Evolutionary conservation across 2,329 filamentous ascomycete species (phyloP).

Genomic region (Didymella pomorum): DNA sequence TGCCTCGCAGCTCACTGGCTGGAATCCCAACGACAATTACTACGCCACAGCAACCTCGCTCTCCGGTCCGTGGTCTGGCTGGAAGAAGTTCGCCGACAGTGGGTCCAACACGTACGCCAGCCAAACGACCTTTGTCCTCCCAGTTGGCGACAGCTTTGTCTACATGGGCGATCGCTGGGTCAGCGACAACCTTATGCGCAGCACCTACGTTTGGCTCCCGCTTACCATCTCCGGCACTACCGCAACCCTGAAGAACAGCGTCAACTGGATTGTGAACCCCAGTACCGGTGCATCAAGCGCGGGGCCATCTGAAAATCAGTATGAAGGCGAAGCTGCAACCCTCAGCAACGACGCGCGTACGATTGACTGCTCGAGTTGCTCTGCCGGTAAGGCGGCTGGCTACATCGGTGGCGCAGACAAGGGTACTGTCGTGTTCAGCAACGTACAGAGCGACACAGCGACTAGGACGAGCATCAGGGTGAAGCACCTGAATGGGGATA

Average conservation of each 20-base stretch:
- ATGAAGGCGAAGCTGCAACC: slow-evolving; percentile 61
- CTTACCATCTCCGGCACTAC: slow-evolving; percentile 62
- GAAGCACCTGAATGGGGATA: slow-evolving; percentile 66
- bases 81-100: slow-evolving; percentile 65
- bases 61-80: slow-evolving; percentile 67
- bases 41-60: slow-evolving; percentile 67
- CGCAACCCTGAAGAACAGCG: slow-evolving; percentile 60
- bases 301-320: slow-evolving; percentile 56
- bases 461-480: slow-evolving; percentile 63
- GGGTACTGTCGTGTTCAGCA: slow-evolving; percentile 61
- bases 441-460: slow-evolving; percentile 55
- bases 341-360: slow-evolving; percentile 57
- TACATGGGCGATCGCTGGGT: slow-evolving; percentile 76
- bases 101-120: slow-evolving; percentile 67
- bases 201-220: slow-evolving; percentile 72
- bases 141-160: slow-evolving; percentile 56
- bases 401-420: slow-evolving; percentile 55
- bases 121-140: slow-evolving; percentile 68
- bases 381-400: slow-evolving; percentile 59
- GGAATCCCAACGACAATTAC: slow-evolving; percentile 70
- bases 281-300: slow-evolving; percentile 55
- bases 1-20: slow-evolving; percentile 59
- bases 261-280: slow-evolving; percentile 63
- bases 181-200: slow-evolving; percentile 64
- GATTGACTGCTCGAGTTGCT: slow-evolving; percentile 62